Conservation (phyloP, 352 stramenopile species). For the Phytophthora sansomeana region DNA sequence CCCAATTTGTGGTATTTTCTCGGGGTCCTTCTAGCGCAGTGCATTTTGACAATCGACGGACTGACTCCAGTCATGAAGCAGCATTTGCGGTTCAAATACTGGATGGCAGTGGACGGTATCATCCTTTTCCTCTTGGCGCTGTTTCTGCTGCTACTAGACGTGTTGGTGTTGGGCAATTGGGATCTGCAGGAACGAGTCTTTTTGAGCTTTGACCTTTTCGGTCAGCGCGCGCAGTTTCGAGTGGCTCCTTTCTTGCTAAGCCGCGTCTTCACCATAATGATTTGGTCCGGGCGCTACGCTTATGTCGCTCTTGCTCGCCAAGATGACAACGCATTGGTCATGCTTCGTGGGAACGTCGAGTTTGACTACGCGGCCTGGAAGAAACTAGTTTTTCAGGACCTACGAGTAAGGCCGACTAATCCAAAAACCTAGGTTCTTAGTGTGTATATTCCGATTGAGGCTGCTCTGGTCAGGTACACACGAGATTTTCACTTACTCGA, state of each 20-base stretch:
- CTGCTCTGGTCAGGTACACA: no score
- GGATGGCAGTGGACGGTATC: slow-evolving; percentile 1
- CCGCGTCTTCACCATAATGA: slow-evolving; percentile 17
- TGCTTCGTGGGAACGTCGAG: slow-evolving; percentile 23
- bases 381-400: not conserved
- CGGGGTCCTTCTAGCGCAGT: not conserved
- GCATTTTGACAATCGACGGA: slow-evolving; percentile 7
- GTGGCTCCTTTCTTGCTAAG: slow-evolving; percentile 14
- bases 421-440: no score
- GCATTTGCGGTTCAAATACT: slow-evolving; percentile 9
- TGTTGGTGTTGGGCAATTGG: slow-evolving; percentile 9
- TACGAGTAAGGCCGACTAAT: no score
- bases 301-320: slow-evolving; percentile 14
- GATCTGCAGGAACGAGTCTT: slow-evolving; percentile 16
- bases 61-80: slow-evolving; percentile 15
- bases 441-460: no score
- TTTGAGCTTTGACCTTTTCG: not conserved
- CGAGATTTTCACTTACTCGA: no score
- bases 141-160: slow-evolving; percentile 3
- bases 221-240: not conserved
- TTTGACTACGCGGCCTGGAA: slow-evolving; percentile 33
- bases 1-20: slow-evolving; percentile 4
- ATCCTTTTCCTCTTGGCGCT: slow-evolving; percentile 2
- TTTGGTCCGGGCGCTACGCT: slow-evolving; percentile 21
- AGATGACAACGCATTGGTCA: slow-evolving; percentile 23